Percentiles rank a stretch among this genome's conserved stretches.
Evolutionary conservation across 352 stramenopile species (phyloP).

Genomic region (Blastocystis sp.): DNA sequence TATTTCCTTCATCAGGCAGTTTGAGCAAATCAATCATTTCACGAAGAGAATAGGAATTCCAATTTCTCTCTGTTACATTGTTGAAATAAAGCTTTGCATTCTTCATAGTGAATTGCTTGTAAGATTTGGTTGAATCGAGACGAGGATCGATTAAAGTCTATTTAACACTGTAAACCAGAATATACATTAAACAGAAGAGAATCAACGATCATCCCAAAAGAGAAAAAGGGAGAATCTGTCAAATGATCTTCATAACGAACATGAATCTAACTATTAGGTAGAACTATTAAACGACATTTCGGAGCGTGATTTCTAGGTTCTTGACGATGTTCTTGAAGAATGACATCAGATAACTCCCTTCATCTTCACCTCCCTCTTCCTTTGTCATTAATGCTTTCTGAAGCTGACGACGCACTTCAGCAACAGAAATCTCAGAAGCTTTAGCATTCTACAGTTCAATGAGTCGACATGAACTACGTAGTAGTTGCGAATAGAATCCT

Average conservation of each 20-base stretch:
- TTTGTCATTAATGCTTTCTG: slow-evolving; percentile 52
- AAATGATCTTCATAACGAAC: slow-evolving; percentile 54
- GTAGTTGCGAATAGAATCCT: slow-evolving; percentile 55
- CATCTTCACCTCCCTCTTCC: slow-evolving; percentile 59
- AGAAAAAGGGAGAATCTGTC: slow-evolving; percentile 22
- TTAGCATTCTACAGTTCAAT: slow-evolving; percentile 24
- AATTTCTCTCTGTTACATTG: background rate
- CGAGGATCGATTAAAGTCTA: slow-evolving; percentile 24
- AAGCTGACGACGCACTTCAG: slow-evolving; percentile 29
- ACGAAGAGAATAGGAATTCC: slow-evolving; percentile 5
- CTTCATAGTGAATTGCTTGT: slow-evolving; percentile 58
- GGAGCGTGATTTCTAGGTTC: slow-evolving; percentile 49
- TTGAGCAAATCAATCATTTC: slow-evolving; percentile 44
- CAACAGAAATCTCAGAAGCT: slow-evolving; percentile 34
- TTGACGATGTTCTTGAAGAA: slow-evolving; percentile 51
- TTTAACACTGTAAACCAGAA: background rate
- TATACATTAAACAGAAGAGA: slow-evolving; percentile 40
- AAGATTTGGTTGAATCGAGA: slow-evolving; percentile 23
- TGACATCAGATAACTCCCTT: slow-evolving; percentile 8
- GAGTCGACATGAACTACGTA: slow-evolving; percentile 7
- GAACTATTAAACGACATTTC: background rate
- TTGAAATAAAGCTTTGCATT: slow-evolving; percentile 45
- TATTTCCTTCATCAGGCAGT: background rate
- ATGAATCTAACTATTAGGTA: background rate
- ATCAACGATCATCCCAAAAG: slow-evolving; percentile 23